Base-by-base conservation (phyloP, 73 alveolate species). In the Tetrahymena malaccensis region DNA sequence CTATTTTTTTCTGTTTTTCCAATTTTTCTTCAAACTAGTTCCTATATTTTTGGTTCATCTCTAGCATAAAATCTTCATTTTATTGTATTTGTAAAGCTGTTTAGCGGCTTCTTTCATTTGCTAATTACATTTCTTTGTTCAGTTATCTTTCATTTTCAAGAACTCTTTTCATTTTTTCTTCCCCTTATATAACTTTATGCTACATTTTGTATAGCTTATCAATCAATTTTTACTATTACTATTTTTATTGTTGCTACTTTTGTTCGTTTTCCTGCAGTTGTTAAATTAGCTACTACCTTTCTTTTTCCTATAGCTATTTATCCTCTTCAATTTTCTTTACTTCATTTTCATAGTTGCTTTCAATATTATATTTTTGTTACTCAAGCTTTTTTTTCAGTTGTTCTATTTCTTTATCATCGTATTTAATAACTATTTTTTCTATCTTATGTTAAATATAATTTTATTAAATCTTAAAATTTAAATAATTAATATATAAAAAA, bases 101-200 rank as follows among this genome's bases (percentile, higher is more conserved):
- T 31, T 94, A 94, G 43, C 93, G 96, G n/a, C 50, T 93, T 35
- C 95, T 95, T 56, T 94, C 93, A 93, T 97, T 96, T 19, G 85
- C 94, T 11, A 37, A 57, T 58, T 94, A 96, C 56, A 85, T 50
- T 44, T 95, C 96, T 85, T 94, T 83, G 35, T 96, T 94, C 19
- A 95, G 95, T 43, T 96, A 94, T 93, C 96, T 96, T 84, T 96
- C 96, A 94, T 94, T 95, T 94, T 95, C 97, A 40, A 95, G 93
- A 35, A 58, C 96, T 93, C 94, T 97, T 55, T 94, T 95, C 94
- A 57, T 96, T 98, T 37, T 97, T 96, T 9, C 93, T 57, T 34
- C 96, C 58, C 55, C 95, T 43, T 56, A 89, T 94, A 43, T 85
- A 19, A 22, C 84, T 94, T 84, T 85, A 95, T 96, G 94, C 43